phyloP scores from a whole-genome alignment of 1,139 yeast genomes.

The Trichomonascaceae sp. region DNA sequence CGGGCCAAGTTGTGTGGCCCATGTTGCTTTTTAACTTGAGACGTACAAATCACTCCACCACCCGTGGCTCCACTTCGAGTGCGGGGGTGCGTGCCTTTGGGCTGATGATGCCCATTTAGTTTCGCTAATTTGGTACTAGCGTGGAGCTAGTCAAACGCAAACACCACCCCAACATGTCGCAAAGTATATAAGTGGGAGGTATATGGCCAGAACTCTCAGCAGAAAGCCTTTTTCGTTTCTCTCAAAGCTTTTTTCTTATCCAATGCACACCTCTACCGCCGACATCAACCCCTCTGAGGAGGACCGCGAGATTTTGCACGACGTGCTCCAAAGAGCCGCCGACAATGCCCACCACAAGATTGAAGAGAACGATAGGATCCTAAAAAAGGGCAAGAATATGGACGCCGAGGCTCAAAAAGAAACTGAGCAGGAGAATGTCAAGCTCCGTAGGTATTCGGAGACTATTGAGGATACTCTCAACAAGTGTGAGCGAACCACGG shows the following conservation, averaged over 20 bases:
- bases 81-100: too few relatives aligned
- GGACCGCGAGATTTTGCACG: conserved; percentile 14
- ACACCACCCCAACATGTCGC: too few relatives aligned
- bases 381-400: conserved; percentile 12
- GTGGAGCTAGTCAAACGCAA: too few relatives aligned
- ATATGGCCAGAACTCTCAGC: too few relatives aligned
- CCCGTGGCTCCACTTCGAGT: too few relatives aligned
- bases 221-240: too few relatives aligned
- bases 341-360: conserved; percentile 10
- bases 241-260: not conserved
- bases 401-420: conserved; percentile 12
- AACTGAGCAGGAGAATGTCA: conserved; percentile 11
- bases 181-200: too few relatives aligned
- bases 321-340: conserved; percentile 10
- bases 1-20: too few relatives aligned
- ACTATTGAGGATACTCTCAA: conserved; percentile 14
- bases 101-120: too few relatives aligned
- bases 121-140: too few relatives aligned
- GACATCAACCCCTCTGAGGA: conserved; percentile 16
- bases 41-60: too few relatives aligned
- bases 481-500: conserved; percentile 15
- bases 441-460: conserved; percentile 12
- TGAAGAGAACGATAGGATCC: conserved; percentile 11
- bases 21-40: too few relatives aligned
- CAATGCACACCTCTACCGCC: conserved; percentile 12